These are phyloP conservation scores for Cyberlindnera veronae DNA, from an alignment of 805 yeast genomes.

Conservation along the genomic window DNA sequence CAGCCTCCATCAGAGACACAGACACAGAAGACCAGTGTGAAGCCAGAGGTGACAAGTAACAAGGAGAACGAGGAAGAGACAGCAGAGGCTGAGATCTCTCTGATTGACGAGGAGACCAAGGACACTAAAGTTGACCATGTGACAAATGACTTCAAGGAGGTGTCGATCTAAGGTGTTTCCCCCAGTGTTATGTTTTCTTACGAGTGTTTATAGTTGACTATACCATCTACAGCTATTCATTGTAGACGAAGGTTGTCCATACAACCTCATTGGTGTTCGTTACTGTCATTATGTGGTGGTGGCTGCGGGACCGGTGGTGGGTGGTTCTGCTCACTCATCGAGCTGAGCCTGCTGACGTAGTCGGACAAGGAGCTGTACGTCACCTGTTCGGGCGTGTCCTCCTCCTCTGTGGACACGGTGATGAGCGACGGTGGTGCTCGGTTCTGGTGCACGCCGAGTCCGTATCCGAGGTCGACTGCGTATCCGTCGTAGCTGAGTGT, in stretches of 20 bases:
- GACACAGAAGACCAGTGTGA: slow-evolving; percentile 16
- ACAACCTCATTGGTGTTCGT: too few relatives aligned
- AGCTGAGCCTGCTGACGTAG: slow-evolving; percentile 22
- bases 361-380: slow-evolving; percentile 16
- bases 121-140: slow-evolving; percentile 7
- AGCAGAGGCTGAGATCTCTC: slow-evolving; percentile 6
- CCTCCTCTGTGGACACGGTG: slow-evolving; percentile 21
- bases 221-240: too few relatives aligned
- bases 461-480: slow-evolving; percentile 26
- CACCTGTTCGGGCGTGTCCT: slow-evolving; percentile 2
- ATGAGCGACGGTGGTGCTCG: slow-evolving; percentile 28
- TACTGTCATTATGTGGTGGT: too few relatives aligned
- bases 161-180: slow-evolving; percentile 21
- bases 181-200: too few relatives aligned
- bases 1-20: slow-evolving; percentile 9
- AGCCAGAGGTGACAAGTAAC: slow-evolving; percentile 23
- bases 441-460: slow-evolving; percentile 20
- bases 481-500: slow-evolving; percentile 11
- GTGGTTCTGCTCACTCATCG: slow-evolving; percentile 12
- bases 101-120: slow-evolving; percentile 10
- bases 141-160: slow-evolving; percentile 23
- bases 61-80: slow-evolving; percentile 17
- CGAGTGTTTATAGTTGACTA: too few relatives aligned
- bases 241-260: too few relatives aligned
- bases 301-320: too few relatives aligned